Base-by-base conservation (phyloP, 805 yeast genomes). In the Suhomyces xylopsoci region DNA sequence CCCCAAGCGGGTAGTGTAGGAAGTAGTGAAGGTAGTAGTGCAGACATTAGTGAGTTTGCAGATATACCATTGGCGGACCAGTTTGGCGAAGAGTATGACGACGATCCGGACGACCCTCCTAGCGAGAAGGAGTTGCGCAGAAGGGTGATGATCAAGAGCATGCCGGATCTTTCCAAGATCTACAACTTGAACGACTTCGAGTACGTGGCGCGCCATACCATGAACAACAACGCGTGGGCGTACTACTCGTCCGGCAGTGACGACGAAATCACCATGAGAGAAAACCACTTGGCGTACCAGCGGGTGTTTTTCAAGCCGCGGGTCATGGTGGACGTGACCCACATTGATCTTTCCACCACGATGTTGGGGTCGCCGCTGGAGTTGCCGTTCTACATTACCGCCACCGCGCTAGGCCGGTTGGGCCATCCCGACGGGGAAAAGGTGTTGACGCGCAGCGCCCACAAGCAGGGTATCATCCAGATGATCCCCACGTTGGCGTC, bases 371-470 rank as follows among this genome's bases (percentile, higher is more conserved):
- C 81, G 17, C 73, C 77, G 49, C 76, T 84, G 1, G 72, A 81
- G 15, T 88, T 84, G 12, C 98, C 98, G 14, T 90, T 93, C 67
- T 93, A 92, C 65, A 83, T 87, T 50, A 80, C 93, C 40, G 98
- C 98, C 1, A 90, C 98, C 5, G 98, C 97, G 0, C 76, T 91
- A 56, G 97, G 96, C 36, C 87, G 85, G 63, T 78, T 93, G 59
- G 98, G 97, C 3, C 94, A 92, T 63, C 90, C 90, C 2, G 97
- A 90, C 41, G 98, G 98, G 52, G 98, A 93, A 69, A 81, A 83
- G 54, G 90, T 87, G 15, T 80, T 93, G 57, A 90, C 97, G 1
- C 77, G 86, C 62, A 90, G 90, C n/a, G 88, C 96, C 26, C 90
- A 83, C 41, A 77, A 79, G 52, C 87, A 88, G 51, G 82, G 63